phyloP scores from a whole-genome alignment of 1,284 basidiomycete species.

The Calocybe gambosa region DNA sequence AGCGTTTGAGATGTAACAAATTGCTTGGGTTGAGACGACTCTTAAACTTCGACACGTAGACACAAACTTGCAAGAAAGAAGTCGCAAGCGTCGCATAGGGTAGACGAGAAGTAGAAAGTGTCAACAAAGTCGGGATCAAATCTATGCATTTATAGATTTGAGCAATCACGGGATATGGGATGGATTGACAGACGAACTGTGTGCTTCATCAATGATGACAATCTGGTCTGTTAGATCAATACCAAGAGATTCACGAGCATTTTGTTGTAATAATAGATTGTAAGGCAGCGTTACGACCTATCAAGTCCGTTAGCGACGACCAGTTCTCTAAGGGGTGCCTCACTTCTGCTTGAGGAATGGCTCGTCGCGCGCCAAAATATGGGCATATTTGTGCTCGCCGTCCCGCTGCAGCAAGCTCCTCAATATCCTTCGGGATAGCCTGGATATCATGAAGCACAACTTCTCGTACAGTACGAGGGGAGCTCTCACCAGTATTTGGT shows the following conservation, averaged over 20 bases:
- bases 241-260: slow-evolving; percentile 81
- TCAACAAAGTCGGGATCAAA: slow-evolving; percentile 82
- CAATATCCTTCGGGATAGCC: slow-evolving; percentile 90
- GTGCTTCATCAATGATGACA: slow-evolving; percentile 93
- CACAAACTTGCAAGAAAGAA: slow-evolving; percentile 73
- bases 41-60: slow-evolving; percentile 78
- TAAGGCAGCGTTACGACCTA: slow-evolving; percentile 91
- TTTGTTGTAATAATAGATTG: slow-evolving; percentile 84
- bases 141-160: slow-evolving; percentile 38
- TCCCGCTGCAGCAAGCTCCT: slow-evolving; percentile 81
- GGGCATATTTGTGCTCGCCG: slow-evolving; percentile 71
- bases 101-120: slow-evolving; percentile 75
- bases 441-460: slow-evolving; percentile 23
- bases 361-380: slow-evolving; percentile 87
- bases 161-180: neutral
- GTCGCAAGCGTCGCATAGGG: slow-evolving; percentile 51
- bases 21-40: slow-evolving; percentile 71
- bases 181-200: slow-evolving; percentile 56
- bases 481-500: slow-evolving; percentile 73
- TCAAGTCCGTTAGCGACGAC: neutral
- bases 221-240: slow-evolving; percentile 82
- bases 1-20: slow-evolving; percentile 74
- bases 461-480: neutral
- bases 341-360: slow-evolving; percentile 89
- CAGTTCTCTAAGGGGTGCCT: neutral